Conservation (phyloP, 2,329 filamentous ascomycete species). For the Aspergillus piperis region DNA sequence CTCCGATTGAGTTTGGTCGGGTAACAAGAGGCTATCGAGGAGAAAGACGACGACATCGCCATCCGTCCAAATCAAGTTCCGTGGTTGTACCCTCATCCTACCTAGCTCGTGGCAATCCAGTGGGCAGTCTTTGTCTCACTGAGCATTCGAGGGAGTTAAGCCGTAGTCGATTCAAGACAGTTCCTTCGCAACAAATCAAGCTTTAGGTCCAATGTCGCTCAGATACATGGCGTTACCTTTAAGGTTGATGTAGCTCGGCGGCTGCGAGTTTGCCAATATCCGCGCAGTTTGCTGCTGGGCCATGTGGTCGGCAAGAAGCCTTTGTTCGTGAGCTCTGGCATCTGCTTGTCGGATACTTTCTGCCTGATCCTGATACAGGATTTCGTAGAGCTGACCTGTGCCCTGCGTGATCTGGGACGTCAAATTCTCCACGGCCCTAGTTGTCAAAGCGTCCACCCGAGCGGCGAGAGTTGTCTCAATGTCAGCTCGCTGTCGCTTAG, state of each 20-base stretch:
- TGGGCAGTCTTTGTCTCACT: background rate
- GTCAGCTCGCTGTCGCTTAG: conserved; percentile 34
- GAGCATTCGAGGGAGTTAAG: background rate
- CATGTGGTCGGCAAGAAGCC: conserved; percentile 22
- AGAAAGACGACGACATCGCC: background rate
- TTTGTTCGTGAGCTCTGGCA: conserved; percentile 25
- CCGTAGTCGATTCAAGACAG: no score
- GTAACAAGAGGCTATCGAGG: no score
- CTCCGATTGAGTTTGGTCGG: background rate
- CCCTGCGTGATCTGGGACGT: conserved; percentile 32
- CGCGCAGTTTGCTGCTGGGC: conserved; percentile 23
- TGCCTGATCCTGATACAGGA: conserved; percentile 31
- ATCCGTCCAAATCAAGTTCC: background rate
- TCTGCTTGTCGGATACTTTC: conserved; percentile 29
- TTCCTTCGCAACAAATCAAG: background rate
- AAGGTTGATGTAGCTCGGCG: conserved; percentile 29
- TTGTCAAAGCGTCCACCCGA: conserved; percentile 29
- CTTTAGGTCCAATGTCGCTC: conserved; percentile 26
- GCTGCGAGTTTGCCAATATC: conserved; percentile 31
- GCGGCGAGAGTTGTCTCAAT: conserved; percentile 27
- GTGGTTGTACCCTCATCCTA: background rate
- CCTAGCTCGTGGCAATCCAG: background rate
- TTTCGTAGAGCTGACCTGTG: conserved; percentile 37
- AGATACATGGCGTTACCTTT: conserved; percentile 37
- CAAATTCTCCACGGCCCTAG: conserved; percentile 34